Evolutionary conservation across 306 rosid genomes (phyloP).

Genomic region (Albizia julibrissin): DNA sequence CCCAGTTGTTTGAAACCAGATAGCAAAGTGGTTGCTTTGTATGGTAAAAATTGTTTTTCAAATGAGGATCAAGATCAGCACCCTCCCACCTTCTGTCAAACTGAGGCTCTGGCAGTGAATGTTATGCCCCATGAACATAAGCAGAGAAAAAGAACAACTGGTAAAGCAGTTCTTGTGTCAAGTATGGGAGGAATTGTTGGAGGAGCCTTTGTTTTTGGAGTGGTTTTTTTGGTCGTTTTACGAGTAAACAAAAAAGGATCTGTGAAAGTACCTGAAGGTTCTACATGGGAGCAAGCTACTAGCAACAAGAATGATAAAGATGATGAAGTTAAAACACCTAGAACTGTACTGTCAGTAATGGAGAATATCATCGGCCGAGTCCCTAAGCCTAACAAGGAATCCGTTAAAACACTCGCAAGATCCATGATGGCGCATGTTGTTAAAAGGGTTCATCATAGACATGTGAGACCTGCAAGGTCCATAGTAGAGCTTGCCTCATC

Average conservation of each 20-base stretch:
- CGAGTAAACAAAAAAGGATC: slow-evolving; percentile 35
- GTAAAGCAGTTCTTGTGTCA: slow-evolving; percentile 51
- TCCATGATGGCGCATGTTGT: slow-evolving; percentile 40
- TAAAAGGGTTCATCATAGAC: slow-evolving; percentile 26
- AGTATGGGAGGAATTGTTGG: slow-evolving; percentile 60
- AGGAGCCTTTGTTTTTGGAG: slow-evolving; percentile 52
- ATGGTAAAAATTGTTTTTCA: slow-evolving; percentile 66
- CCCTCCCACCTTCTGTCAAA: slow-evolving; percentile 60
- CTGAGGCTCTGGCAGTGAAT: slow-evolving; percentile 84
- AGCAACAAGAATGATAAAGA: slow-evolving; percentile 30
- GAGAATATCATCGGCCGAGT: slow-evolving; percentile 36
- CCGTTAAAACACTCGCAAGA: slow-evolving; percentile 38
- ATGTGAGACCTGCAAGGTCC: slow-evolving; percentile 41
- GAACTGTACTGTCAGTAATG: slow-evolving; percentile 37
- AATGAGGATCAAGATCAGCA: slow-evolving; percentile 53
- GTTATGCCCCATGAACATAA: slow-evolving; percentile 46
- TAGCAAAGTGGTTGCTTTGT: slow-evolving; percentile 42
- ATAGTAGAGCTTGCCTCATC: slow-evolving; percentile 61
- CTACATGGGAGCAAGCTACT: slow-evolving; percentile 24
- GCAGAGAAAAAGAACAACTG: slow-evolving; percentile 31
- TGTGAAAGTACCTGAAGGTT: slow-evolving; percentile 34
- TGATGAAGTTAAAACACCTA: slow-evolving; percentile 32
- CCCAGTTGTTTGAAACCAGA: slow-evolving; percentile 65
- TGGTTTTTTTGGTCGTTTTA: slow-evolving; percentile 56
- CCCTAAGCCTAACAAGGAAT: slow-evolving; percentile 38